Conservation (phyloP, 139 green algal species). For the Gonium pectorale region DNA sequence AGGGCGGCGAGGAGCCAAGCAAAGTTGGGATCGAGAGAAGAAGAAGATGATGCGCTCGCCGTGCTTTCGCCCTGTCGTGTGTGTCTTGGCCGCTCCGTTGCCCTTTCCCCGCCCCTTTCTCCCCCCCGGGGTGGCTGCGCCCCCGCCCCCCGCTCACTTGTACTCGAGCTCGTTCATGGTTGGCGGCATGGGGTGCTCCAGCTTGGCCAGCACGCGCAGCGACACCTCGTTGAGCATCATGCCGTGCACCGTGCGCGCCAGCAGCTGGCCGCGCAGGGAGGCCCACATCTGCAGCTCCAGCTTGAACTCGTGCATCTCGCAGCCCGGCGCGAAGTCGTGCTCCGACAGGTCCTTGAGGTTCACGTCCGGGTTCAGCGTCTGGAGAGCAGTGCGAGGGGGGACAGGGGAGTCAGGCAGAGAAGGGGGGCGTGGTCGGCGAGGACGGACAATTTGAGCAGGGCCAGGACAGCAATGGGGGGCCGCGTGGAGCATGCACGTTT, state of each 20-base stretch:
- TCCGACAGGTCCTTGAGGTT: constrained; percentile 54
- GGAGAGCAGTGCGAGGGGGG: not conserved
- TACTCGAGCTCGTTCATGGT: constrained; percentile 52
- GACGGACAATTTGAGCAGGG: no score
- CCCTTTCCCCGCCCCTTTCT: no score
- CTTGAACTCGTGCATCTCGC: constrained; percentile 45
- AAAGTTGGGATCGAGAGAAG: no score
- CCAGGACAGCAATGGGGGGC: no score
- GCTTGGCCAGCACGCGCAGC: constrained; percentile 57
- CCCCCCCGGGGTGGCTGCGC: no score
- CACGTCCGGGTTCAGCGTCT: constrained; percentile 49
- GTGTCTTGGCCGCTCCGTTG: no score
- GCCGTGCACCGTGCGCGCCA: constrained; percentile 69
- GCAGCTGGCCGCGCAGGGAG: constrained; percentile 85
- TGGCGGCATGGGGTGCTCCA: constrained; percentile 60
- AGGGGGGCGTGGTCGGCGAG: not conserved
- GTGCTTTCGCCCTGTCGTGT: no score
- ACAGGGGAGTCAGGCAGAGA: not conserved
- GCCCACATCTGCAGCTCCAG: constrained; percentile 82
- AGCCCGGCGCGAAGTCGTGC: constrained; percentile 54
- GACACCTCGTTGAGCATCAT: constrained; percentile 84
- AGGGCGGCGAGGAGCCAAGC: no score
- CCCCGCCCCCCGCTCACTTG: constrained; percentile 34
- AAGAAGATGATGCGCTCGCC: no score
- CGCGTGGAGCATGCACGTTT: no score